These are phyloP conservation scores for Apiospora rasikravindrae DNA, from an alignment of 2,329 filamentous ascomycete species.

Conservation along the genomic window DNA sequence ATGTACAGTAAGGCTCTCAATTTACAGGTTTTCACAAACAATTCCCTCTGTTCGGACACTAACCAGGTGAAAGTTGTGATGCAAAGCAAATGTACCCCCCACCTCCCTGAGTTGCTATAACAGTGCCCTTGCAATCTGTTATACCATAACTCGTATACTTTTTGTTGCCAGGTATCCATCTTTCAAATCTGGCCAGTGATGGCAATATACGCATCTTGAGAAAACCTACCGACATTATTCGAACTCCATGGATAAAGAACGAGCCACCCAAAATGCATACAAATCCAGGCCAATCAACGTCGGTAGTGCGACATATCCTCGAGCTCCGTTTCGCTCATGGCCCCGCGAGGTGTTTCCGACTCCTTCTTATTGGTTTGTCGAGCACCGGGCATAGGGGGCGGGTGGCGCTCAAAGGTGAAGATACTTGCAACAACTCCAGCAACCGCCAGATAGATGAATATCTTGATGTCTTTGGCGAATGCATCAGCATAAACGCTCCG, in stretches of 20 bases:
- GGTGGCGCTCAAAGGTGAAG: slow-evolving; percentile 50
- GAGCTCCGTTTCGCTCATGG: slow-evolving; percentile 39
- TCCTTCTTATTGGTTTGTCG: slow-evolving; percentile 32
- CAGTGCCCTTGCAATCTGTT: neutral
- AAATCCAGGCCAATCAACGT: neutral
- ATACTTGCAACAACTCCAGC: slow-evolving; percentile 50
- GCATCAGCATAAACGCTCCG: slow-evolving; percentile 50
- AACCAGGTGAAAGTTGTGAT: neutral
- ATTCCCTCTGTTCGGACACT: neutral
- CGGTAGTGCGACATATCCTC: slow-evolving; percentile 29
- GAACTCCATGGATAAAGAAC: neutral
- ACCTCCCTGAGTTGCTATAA: neutral
- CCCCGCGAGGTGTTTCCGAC: slow-evolving; percentile 28
- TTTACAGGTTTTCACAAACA: neutral
- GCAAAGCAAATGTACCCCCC: neutral
- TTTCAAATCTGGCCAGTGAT: neutral
- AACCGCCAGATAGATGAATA: slow-evolving; percentile 51
- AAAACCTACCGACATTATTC: neutral
- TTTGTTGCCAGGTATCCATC: no score
- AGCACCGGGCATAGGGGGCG: slow-evolving; percentile 38
- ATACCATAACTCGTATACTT: neutral
- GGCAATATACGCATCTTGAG: neutral
- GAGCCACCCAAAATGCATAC: neutral
- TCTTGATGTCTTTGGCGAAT: slow-evolving; percentile 51
- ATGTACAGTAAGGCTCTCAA: slow-evolving; percentile 1